Evolutionary conservation across 2,329 filamentous ascomycete genomes (phyloP).

Genomic region (Pseudogymnoascus destructans): DNA sequence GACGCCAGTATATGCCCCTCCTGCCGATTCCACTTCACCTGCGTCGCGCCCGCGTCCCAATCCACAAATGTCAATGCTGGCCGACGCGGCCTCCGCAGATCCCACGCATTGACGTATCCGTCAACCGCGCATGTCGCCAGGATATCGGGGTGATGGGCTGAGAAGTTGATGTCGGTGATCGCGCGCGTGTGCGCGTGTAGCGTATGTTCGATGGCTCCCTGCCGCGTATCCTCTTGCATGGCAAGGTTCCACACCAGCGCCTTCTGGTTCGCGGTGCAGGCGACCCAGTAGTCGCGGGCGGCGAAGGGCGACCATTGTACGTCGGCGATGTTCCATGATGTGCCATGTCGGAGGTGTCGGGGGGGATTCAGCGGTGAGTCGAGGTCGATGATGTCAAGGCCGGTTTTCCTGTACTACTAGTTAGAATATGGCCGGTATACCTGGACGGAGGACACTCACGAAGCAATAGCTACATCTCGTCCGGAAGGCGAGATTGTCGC

Average conservation of each 20-base stretch:
- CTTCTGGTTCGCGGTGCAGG: conserved; percentile 87
- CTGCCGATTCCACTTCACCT: conserved; percentile 89
- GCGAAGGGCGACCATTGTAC: conserved; percentile 96
- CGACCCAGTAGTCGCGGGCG: conserved; percentile 79
- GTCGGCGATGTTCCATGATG: conserved; percentile 90
- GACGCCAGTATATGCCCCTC: conserved; percentile 80
- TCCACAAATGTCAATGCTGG: conserved; percentile 76
- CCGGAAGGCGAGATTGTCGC: conserved; percentile 88
- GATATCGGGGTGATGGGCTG: conserved; percentile 78
- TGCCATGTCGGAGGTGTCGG: conserved; percentile 69
- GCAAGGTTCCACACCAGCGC: conserved; percentile 89
- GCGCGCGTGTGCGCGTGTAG: conserved; percentile 75
- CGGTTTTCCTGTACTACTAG: conserved; percentile 43
- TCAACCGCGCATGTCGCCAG: conserved; percentile 86
- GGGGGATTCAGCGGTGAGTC: conserved; percentile 82
- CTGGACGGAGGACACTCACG: conserved; percentile 31
- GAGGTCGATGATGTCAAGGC: conserved; percentile 81
- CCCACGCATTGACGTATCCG: conserved; percentile 88
- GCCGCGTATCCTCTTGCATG: conserved; percentile 51
- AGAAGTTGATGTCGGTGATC: conserved; percentile 95
- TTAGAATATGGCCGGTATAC: background rate
- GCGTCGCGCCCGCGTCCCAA: conserved; percentile 86
- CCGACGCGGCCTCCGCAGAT: conserved; percentile 59
- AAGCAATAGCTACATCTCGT: conserved; percentile 79
- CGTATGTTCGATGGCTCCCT: conserved; percentile 68